Evolutionary conservation across 257 asterid species (phyloP).

Genomic region (Anisodus acutangulus): DNA sequence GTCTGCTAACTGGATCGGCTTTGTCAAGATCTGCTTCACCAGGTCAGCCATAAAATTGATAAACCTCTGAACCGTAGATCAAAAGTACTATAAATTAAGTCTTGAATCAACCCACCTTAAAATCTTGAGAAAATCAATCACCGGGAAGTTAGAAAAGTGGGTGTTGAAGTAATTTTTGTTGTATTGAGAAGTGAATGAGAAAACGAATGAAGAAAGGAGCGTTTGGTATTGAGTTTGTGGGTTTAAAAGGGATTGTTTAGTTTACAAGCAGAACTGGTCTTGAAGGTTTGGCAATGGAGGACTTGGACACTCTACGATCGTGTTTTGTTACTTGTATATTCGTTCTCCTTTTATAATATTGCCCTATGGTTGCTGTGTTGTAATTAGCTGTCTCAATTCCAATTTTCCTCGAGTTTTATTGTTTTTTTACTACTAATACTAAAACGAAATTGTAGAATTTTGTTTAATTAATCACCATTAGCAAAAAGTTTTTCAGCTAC

Average conservation of each 20-base stretch:
- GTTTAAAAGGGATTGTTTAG: background rate
- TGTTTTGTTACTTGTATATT: background rate
- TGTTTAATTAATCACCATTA: background rate
- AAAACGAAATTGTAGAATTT: no score
- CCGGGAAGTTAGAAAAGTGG: background rate
- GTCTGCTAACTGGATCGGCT: slow-evolving; percentile 69
- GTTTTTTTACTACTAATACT: no score
- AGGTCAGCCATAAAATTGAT: slow-evolving; percentile 57
- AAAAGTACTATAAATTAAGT: background rate
- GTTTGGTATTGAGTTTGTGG: background rate
- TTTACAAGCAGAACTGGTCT: background rate
- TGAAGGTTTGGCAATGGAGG: slow-evolving; percentile 20
- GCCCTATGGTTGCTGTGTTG: background rate
- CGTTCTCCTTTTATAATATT: slow-evolving; percentile 4
- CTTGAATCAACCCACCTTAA: background rate
- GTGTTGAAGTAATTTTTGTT: background rate
- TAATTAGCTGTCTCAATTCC: slow-evolving; percentile 17
- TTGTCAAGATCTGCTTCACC: slow-evolving; percentile 69
- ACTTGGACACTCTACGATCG: slow-evolving; percentile 32
- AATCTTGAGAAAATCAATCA: background rate
- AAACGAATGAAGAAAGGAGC: background rate
- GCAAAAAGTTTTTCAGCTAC: background rate
- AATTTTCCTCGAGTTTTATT: no score
- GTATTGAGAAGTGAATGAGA: background rate
- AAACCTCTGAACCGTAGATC: slow-evolving; percentile 16